phyloP scores from a whole-genome alignment of 257 asterid genomes.

The Craterostigma plantagineum region DNA sequence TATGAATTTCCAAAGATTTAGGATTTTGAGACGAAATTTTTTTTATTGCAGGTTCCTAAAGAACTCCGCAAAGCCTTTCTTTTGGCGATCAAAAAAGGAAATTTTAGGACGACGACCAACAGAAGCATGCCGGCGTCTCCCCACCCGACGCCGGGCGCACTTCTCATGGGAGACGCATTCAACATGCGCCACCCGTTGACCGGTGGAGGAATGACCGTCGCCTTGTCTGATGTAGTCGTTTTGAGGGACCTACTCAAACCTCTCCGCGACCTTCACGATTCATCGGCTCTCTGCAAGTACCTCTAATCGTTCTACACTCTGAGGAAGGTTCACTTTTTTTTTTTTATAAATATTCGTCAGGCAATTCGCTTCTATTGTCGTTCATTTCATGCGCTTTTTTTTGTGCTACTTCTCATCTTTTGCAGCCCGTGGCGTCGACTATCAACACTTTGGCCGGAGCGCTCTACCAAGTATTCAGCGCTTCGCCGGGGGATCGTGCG shows the following conservation, averaged over 20 bases:
- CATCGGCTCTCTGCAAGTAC: slow-evolving; percentile 25
- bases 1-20: too few species aligned
- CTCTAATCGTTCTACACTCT: slow-evolving; percentile 51
- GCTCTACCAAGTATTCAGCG: slow-evolving; percentile 48
- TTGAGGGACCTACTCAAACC: slow-evolving; percentile 48
- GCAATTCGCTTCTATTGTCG: too few species aligned
- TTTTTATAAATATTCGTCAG: too few species aligned
- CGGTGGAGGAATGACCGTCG: slow-evolving; percentile 69
- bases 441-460: slow-evolving; percentile 72
- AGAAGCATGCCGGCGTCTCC: slow-evolving; percentile 58
- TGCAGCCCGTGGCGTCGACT: slow-evolving; percentile 77
- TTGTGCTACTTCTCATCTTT: not conserved
- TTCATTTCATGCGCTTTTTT: too few species aligned
- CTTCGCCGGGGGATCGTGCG: slow-evolving; percentile 46
- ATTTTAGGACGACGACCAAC: slow-evolving; percentile 40
- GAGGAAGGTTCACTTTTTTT: slow-evolving; percentile 27
- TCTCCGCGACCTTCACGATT: slow-evolving; percentile 20
- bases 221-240: slow-evolving; percentile 39
- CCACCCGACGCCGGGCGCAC: slow-evolving; percentile 45
- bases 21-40: too few species aligned
- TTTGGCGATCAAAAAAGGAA: slow-evolving; percentile 32
- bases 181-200: slow-evolving; percentile 67
- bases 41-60: slow-evolving; percentile 26
- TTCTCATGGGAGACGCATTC: slow-evolving; percentile 54
- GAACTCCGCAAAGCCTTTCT: slow-evolving; percentile 25